Evolutionary conservation across 2,329 filamentous ascomycete species (phyloP).

Genomic region (Bipolaris bicolor): DNA sequence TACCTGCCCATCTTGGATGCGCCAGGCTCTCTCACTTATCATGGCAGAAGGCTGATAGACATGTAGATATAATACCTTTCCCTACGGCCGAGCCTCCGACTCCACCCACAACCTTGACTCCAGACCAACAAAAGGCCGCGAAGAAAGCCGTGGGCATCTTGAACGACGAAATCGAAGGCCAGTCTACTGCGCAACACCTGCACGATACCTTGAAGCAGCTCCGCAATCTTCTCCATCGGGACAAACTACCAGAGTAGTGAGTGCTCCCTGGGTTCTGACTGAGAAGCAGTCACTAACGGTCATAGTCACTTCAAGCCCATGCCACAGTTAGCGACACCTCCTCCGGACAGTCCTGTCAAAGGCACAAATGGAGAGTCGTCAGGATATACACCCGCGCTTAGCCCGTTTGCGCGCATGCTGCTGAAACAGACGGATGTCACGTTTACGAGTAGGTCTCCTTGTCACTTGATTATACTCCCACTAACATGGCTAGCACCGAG

Average conservation of each 20-base stretch:
- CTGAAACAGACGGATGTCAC: constrained; percentile 51
- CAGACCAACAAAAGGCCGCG: constrained; percentile 57
- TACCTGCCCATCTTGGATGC: constrained; percentile 18
- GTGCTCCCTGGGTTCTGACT: constrained; percentile 27
- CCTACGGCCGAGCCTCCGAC: constrained; percentile 51
- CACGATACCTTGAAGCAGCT: constrained; percentile 77
- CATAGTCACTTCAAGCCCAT: constrained; percentile 42
- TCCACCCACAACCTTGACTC: constrained; percentile 44
- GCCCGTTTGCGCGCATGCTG: constrained; percentile 62
- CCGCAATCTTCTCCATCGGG: constrained; percentile 72
- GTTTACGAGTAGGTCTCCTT: constrained; percentile 40
- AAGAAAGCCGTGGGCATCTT: constrained; percentile 67
- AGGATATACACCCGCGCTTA: constrained; percentile 44
- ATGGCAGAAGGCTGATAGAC: constrained; percentile 23
- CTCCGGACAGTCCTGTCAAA: constrained; percentile 35
- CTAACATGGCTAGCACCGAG: constrained; percentile 31
- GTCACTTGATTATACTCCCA: background rate
- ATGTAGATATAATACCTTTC: constrained; percentile 54
- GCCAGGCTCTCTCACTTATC: constrained; percentile 26
- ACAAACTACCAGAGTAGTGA: constrained; percentile 74
- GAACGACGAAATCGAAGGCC: constrained; percentile 70
- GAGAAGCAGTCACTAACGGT: constrained; percentile 18
- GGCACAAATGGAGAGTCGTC: constrained; percentile 29
- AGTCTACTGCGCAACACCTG: constrained; percentile 67
- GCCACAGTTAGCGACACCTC: constrained; percentile 39